Evolutionary conservation across 176 grass and related monocot species (phyloP).

Genomic region (Oryza australiensis): DNA sequence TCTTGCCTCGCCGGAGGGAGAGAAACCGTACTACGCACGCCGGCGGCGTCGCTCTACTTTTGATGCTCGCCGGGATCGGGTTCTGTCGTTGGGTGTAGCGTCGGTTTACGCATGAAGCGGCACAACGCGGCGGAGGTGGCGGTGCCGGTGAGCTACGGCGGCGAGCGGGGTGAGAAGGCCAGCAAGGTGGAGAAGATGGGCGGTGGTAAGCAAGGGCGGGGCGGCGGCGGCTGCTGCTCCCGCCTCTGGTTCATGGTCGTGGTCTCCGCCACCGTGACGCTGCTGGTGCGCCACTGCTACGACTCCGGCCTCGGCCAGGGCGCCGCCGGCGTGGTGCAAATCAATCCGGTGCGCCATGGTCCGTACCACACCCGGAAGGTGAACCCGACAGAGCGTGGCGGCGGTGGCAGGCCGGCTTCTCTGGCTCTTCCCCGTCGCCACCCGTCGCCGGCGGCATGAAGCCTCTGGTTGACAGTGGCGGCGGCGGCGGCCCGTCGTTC

Average conservation of each 20-base stretch:
- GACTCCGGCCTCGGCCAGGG: slow-evolving; percentile 16
- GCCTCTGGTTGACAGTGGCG: background rate
- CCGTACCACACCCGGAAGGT: background rate
- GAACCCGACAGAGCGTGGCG: background rate
- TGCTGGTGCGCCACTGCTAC: slow-evolving; percentile 49
- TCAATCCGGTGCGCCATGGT: background rate
- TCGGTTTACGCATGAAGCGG: slow-evolving; percentile 33
- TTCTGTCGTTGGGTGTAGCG: too few relatives aligned
- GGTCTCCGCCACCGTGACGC: slow-evolving; percentile 28
- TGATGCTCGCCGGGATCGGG: background rate
- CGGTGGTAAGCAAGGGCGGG: background rate
- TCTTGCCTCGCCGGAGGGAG: background rate
- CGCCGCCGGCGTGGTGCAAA: background rate
- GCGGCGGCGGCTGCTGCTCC: slow-evolving; percentile 21
- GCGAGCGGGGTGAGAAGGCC: background rate
- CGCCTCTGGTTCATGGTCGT: slow-evolving; percentile 44
- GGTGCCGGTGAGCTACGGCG: slow-evolving; percentile 22
- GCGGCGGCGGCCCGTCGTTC: background rate
- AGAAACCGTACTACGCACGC: too few relatives aligned
- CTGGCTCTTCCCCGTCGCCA: background rate
- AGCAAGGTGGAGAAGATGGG: slow-evolving; percentile 22
- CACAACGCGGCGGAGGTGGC: slow-evolving; percentile 25
- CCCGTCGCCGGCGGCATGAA: background rate
- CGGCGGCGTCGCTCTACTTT: background rate
- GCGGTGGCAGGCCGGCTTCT: background rate